phyloP scores from a whole-genome alignment of 495 filamentous ascomycete species.

The Penicillium cosmopolitanum region DNA sequence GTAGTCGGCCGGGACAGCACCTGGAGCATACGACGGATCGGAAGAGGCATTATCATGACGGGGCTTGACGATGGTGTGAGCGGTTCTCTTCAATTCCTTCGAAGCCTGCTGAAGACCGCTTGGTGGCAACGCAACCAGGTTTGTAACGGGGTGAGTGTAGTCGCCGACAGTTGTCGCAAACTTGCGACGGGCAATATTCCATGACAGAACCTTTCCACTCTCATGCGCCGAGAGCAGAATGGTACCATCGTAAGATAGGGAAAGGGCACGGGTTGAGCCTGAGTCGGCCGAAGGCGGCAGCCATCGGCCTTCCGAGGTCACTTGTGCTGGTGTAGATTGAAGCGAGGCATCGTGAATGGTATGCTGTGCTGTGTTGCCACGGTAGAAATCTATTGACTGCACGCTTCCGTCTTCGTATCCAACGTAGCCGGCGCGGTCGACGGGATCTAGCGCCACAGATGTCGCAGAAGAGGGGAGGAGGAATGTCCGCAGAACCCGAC shows the following conservation, averaged over 20 bases:
- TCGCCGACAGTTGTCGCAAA: constrained; percentile 65
- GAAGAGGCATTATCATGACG: constrained; percentile 51
- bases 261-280: constrained; percentile 64
- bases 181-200: constrained; percentile 73
- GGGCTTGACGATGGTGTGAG: constrained; percentile 73
- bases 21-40: constrained; percentile 45
- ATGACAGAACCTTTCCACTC: constrained; percentile 74
- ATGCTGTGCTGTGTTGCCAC: constrained; percentile 51
- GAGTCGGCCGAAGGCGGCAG: constrained; percentile 60
- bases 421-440: constrained; percentile 78
- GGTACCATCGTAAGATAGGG: constrained; percentile 80
- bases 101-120: constrained; percentile 54
- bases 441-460: constrained; percentile 78
- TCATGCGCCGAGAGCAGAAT: constrained; percentile 79
- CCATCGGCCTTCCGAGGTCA: constrained; percentile 60
- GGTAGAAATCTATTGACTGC: constrained; percentile 79
- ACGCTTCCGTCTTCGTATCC: constrained; percentile 84
- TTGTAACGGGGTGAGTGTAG: constrained; percentile 77
- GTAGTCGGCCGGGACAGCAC: constrained; percentile 67
- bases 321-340: constrained; percentile 61
- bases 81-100: constrained; percentile 48
- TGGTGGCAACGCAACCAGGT: constrained; percentile 69
- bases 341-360: constrained; percentile 57
- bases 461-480: constrained; percentile 73
- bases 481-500: constrained; percentile 74